phyloP scores from a whole-genome alignment of 129 eudicot genomes.

The Flaveria ramosissima region DNA sequence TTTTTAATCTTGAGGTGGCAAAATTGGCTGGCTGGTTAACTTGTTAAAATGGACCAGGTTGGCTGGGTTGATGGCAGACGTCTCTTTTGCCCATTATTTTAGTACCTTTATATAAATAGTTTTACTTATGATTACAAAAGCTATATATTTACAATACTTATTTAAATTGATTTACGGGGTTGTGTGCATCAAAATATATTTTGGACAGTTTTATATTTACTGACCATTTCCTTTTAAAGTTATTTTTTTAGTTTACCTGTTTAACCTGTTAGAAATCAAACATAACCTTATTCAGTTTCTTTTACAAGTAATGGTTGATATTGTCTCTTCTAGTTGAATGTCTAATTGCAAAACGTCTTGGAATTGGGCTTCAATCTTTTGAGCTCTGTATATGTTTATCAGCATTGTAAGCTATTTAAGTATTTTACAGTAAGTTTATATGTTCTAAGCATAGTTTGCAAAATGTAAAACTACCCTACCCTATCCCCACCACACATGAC shows the following conservation, averaged over 20 bases:
- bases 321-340: not conserved
- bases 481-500: not conserved
- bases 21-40: not conserved
- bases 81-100: no score
- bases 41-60: no score
- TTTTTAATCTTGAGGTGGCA: not conserved
- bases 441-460: not conserved
- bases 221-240: not conserved
- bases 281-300: not conserved
- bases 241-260: not conserved
- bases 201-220: not conserved
- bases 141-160: not conserved
- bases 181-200: not conserved
- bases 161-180: no score
- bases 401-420: not conserved
- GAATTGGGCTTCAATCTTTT: not conserved
- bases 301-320: not conserved
- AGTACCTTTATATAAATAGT: not conserved
- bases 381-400: constrained; percentile 1
- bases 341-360: not conserved
- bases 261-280: not conserved
- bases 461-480: not conserved
- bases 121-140: not conserved
- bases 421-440: not conserved
- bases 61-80: no score